Evolutionary conservation across 176 grass and related monocot species (phyloP).

Genomic region (Zea mays): DNA sequence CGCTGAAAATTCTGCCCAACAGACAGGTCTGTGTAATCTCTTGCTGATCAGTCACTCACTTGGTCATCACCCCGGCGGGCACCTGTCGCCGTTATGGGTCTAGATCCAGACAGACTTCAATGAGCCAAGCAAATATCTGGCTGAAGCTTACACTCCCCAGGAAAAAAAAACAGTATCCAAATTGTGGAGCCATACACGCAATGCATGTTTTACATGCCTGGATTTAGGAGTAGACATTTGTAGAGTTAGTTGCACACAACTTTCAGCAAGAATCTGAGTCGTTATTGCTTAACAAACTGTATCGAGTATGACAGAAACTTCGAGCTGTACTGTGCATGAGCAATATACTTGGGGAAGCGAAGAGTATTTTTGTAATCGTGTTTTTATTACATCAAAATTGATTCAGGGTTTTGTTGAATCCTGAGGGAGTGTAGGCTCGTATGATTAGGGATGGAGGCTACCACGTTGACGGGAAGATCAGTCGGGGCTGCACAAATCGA

Average conservation of each 20-base stretch:
- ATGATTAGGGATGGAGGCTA: too few species aligned
- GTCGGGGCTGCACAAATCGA: too few species aligned
- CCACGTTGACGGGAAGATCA: too few species aligned
- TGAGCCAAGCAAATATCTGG: slow-evolving; percentile 24
- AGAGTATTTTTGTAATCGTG: neutral
- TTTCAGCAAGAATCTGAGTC: neutral
- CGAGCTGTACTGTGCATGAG: neutral
- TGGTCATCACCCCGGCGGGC: neutral
- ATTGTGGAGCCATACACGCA: neutral
- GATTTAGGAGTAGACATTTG: neutral
- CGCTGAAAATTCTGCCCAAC: neutral
- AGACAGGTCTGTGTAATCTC: too few species aligned
- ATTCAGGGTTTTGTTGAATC: too few species aligned
- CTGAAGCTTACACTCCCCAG: neutral
- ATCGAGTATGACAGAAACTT: neutral
- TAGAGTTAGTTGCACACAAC: neutral
- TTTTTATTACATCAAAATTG: too few species aligned
- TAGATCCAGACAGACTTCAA: slow-evolving; percentile 10
- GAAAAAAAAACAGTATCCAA: neutral
- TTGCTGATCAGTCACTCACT: neutral
- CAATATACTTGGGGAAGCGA: neutral
- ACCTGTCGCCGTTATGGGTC: neutral
- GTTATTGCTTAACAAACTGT: neutral
- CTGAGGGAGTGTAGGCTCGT: too few species aligned
- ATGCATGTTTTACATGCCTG: neutral